These are phyloP conservation scores for Crithidia acanthocephali DNA, from an alignment of 208 protist genomes.

Conservation along the genomic window DNA sequence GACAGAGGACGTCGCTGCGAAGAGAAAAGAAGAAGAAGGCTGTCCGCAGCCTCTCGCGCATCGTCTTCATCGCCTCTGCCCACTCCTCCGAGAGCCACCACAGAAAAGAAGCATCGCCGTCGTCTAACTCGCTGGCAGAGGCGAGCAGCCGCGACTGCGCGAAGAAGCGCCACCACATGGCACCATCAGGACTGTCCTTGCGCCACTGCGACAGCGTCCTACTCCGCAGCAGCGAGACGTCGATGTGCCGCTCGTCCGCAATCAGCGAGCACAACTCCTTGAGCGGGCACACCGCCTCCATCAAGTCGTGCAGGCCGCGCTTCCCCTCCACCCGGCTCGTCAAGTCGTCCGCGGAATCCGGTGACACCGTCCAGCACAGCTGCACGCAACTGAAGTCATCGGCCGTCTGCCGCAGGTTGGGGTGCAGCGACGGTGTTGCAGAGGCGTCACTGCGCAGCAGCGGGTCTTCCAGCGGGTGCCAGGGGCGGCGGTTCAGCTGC, in stretches of 20 bases:
- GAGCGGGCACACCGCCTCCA: slow-evolving; percentile 37
- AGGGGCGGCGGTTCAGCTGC: slow-evolving; percentile 21
- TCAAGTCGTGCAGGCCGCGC: background rate
- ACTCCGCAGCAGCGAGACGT: slow-evolving; percentile 47
- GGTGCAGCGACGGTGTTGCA: background rate
- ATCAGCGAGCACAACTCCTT: slow-evolving; percentile 47
- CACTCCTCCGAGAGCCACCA: slow-evolving; percentile 65
- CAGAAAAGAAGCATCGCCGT: slow-evolving; percentile 8
- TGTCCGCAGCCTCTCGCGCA: background rate
- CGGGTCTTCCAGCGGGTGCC: slow-evolving; percentile 34
- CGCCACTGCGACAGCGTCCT: slow-evolving; percentile 43
- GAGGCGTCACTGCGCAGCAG: background rate
- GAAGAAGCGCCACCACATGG: slow-evolving; percentile 58
- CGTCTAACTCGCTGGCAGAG: slow-evolving; percentile 6
- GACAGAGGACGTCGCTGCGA: slow-evolving; percentile 20
- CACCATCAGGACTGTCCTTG: slow-evolving; percentile 9
- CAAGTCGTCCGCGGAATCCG: slow-evolving; percentile 26
- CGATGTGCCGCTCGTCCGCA: slow-evolving; percentile 48
- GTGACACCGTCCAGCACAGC: slow-evolving; percentile 30
- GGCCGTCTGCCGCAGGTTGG: background rate
- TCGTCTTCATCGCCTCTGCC: slow-evolving; percentile 28
- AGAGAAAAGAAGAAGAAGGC: slow-evolving; percentile 32
- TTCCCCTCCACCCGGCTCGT: slow-evolving; percentile 11
- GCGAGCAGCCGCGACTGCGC: slow-evolving; percentile 33
- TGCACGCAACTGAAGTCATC: slow-evolving; percentile 13